phyloP scores from a whole-genome alignment of 768 basidiomycete species.

The Lactifluus volemus region DNA sequence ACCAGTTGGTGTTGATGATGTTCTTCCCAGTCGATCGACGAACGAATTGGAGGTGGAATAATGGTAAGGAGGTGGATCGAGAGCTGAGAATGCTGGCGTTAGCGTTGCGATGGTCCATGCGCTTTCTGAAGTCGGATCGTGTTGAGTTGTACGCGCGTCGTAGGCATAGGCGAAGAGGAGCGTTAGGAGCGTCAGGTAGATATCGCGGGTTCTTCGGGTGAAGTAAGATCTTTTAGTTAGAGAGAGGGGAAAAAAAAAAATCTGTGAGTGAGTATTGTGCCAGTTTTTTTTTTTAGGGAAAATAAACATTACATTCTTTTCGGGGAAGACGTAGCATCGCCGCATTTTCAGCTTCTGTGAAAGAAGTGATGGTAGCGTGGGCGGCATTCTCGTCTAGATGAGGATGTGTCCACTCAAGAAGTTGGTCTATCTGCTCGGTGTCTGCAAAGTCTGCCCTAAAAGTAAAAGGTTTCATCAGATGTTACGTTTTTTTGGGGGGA shows the following conservation, averaged over 20 bases:
- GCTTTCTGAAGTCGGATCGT: constrained; percentile 80
- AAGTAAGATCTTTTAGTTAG: constrained; percentile 41
- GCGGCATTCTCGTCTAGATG: constrained; percentile 23
- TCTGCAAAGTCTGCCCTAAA: constrained; percentile 75
- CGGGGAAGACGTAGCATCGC: constrained; percentile 49
- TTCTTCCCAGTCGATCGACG: not conserved
- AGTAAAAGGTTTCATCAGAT: not conserved
- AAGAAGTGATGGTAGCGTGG: constrained; percentile 40
- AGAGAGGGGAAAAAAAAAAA: no score
- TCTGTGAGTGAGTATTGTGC: no score
- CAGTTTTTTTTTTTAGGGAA: no score
- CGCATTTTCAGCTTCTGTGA: constrained; percentile 65
- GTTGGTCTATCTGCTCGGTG: constrained; percentile 63
- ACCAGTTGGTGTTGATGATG: no score
- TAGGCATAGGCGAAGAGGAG: constrained; percentile 77
- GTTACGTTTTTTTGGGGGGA: constrained; percentile 38
- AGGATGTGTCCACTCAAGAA: constrained; percentile 61
- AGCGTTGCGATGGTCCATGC: constrained; percentile 77
- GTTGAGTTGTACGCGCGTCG: constrained; percentile 67
- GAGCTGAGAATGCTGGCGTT: constrained; percentile 72
- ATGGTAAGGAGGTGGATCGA: constrained; percentile 57
- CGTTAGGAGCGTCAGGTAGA: constrained; percentile 63
- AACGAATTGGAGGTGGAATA: not conserved
- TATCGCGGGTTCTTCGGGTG: constrained; percentile 44
- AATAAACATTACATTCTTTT: constrained; percentile 39